Conservation (phyloP, 257 asterid genomes). For the Apocynum venetum region DNA sequence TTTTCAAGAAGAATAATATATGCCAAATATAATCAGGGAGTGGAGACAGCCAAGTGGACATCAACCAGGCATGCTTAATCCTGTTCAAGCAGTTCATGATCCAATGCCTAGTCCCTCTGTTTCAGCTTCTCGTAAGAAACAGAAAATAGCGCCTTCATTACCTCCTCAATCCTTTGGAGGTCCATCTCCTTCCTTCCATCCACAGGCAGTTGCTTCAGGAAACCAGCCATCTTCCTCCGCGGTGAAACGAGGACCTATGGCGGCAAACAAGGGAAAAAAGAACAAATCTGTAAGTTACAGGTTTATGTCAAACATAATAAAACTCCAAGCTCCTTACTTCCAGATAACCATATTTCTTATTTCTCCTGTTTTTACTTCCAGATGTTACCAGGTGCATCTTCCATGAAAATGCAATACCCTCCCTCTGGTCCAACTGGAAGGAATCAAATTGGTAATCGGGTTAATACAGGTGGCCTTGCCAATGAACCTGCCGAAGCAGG, state of each 20-base stretch:
- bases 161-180: conserved; percentile 30
- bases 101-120: conserved; percentile 33
- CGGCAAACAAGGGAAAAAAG: conserved; percentile 54
- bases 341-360: background rate
- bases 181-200: conserved; percentile 26
- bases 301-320: background rate
- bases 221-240: conserved; percentile 67
- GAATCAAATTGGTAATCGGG: conserved; percentile 66
- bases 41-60: conserved; percentile 33
- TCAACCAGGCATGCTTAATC: conserved; percentile 23
- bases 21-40: conserved; percentile 20
- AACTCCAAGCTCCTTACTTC: background rate
- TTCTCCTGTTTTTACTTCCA: conserved; percentile 19
- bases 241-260: conserved; percentile 55
- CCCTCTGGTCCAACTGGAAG: conserved; percentile 72
- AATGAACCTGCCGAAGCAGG: conserved; percentile 62
- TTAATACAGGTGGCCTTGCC: conserved; percentile 46
- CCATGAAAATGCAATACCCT: conserved; percentile 66
- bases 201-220: conserved; percentile 25
- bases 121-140: conserved; percentile 31
- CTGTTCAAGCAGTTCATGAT: conserved; percentile 30
- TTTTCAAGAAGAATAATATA: background rate
- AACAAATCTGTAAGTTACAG: conserved; percentile 50
- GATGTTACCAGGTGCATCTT: conserved; percentile 54
- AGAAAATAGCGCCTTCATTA: conserved; percentile 22